phyloP scores from a whole-genome alignment of 345 rosid species.

The Brassica rapa region DNA sequence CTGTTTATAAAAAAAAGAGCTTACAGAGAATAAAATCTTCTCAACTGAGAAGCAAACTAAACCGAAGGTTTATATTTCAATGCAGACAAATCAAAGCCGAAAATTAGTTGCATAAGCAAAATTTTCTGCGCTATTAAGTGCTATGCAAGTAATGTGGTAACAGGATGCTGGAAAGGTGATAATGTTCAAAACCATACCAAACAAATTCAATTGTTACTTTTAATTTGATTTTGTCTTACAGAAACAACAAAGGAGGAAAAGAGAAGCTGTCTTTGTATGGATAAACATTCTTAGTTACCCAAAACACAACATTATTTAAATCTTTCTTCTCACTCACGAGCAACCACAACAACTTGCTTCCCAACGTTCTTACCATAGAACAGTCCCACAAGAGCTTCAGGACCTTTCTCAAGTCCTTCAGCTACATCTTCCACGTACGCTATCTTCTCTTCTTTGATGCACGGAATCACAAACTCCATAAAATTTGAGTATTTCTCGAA shows the following conservation, averaged over 20 bases:
- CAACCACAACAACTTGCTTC: conserved; percentile 51
- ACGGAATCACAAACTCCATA: conserved; percentile 44
- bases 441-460: conserved; percentile 51
- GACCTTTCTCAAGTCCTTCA: conserved; percentile 57
- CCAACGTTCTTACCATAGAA: conserved; percentile 61
- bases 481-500: conserved; percentile 46
- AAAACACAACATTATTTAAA: not conserved
- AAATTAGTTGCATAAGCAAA: conserved; percentile 1
- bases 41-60: not conserved
- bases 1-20: not conserved
- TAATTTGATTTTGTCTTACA: not conserved
- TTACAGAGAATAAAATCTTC: not conserved
- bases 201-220: not conserved
- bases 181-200: not conserved
- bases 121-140: conserved; percentile 11
- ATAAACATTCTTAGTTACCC: not conserved
- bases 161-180: not conserved
- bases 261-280: not conserved
- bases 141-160: conserved; percentile 11
- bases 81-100: conserved; percentile 14
- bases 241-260: not conserved
- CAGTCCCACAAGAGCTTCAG: conserved; percentile 55
- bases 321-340: conserved; percentile 19
- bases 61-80: not conserved
- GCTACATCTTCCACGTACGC: conserved; percentile 60